Base-by-base conservation (phyloP, 2,329 filamentous ascomycete genomes). In the Pseudomassariella vexata region DNA sequence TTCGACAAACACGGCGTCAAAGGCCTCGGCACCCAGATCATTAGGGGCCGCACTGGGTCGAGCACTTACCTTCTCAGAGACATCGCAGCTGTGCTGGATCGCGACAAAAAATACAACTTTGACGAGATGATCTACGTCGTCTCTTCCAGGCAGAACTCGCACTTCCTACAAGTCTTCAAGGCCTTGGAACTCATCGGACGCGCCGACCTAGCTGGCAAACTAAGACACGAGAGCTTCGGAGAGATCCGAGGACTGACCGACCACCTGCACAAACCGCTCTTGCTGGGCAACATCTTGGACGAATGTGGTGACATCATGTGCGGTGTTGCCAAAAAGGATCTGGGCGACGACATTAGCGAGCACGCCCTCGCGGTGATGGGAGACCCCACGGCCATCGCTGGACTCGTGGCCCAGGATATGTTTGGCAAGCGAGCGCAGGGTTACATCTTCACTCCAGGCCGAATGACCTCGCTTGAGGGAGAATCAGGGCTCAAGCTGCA, bases 401-500 rank as follows among this genome's bases (percentile, higher is more conserved):
- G 37, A 10, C 36, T 45, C 19, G 30, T 43, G 11, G 30, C 42
- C 19, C 34, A 46, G 23, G 36, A 40, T 28, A 30, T 23, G 49
- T 73, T 77, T 56, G 77, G 77, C 58, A 77, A 78, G 26, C 26
- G 44, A 14, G 14, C 30, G 2, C 35, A 29, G 6, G 28, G 30
- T 59, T 80, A 79, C 53, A 68, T 72, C 36, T 89, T 90, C 61
- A 81, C 89, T 62, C 79, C 88, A 69, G 78, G 86, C 37, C 72
- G 76, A 44, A 89, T 92, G 82, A 84, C 79, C 6, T 85, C 81
- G 3, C 89, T 89, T 44, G 85, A 92, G 60, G 85, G 85, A 24
- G 85, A 90, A 56, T 92, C 85, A 3, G 86, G 86, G 6, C 84
- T 85, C 9, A 89, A 89, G 56, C 72, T 94, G 25, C 85, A 94